These are phyloP conservation scores for Septoria petroselini DNA, from an alignment of 2,329 filamentous ascomycete species.

Conservation along the genomic window DNA sequence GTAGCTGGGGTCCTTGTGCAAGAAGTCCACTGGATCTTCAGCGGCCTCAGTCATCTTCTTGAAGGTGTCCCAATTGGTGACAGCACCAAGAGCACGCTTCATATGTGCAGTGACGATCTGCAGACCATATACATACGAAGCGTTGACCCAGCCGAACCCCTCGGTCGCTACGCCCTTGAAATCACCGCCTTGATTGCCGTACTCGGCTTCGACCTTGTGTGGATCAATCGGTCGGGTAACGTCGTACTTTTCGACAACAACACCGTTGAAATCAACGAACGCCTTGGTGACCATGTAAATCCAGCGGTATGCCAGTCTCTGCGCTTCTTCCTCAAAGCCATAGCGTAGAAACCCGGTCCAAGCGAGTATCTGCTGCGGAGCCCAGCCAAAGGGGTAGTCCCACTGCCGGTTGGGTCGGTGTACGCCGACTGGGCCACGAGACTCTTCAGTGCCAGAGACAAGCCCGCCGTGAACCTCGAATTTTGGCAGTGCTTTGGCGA, in stretches of 20 bases:
- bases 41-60: constrained; percentile 52
- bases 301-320: constrained; percentile 92
- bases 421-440: constrained; percentile 73
- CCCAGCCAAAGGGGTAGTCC: constrained; percentile 98
- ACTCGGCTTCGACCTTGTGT: constrained; percentile 92
- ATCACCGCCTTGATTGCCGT: constrained; percentile 92
- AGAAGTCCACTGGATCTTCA: constrained; percentile 12
- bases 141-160: constrained; percentile 98
- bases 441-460: constrained; percentile 84
- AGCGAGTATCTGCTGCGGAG: constrained; percentile 95
- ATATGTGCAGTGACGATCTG: constrained; percentile 86
- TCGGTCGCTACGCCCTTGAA: constrained; percentile 95
- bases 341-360: constrained; percentile 93
- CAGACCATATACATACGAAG: constrained; percentile 91
- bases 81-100: constrained; percentile 79
- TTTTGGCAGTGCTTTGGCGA: constrained; percentile 74
- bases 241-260: constrained; percentile 98
- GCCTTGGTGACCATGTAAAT: constrained; percentile 97
- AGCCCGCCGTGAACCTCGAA: constrained; percentile 88
- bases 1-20: constrained; percentile 8
- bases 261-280: constrained; percentile 96
- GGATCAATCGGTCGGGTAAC: constrained; percentile 87
- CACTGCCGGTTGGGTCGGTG: constrained; percentile 92
- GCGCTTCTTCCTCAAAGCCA: constrained; percentile 84
- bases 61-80: constrained; percentile 84